Percentiles rank a stretch among this genome's conserved stretches.
These are phyloP conservation scores for Macrolepiota fuliginosa DNA, from an alignment of 768 basidiomycete genomes.

Conservation along the genomic window DNA sequence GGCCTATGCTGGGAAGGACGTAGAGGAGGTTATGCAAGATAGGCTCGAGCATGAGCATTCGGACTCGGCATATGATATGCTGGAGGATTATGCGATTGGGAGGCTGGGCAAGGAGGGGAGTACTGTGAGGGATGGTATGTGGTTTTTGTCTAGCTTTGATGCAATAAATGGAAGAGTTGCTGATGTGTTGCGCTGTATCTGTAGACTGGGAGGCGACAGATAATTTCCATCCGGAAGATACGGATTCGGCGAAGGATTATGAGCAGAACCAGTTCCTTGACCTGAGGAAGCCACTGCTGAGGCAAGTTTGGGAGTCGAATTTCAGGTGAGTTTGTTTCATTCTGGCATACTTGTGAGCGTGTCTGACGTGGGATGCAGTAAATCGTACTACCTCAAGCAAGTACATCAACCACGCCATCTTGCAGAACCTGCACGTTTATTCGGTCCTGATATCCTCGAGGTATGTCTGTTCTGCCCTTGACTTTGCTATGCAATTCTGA, in stretches of 20 bases:
- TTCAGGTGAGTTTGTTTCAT: constrained; percentile 55
- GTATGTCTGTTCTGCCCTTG: constrained; percentile 31
- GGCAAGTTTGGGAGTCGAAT: constrained; percentile 85
- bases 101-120: constrained; percentile 72
- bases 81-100: constrained; percentile 86
- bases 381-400: constrained; percentile 94
- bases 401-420: constrained; percentile 96
- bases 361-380: constrained; percentile 40
- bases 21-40: constrained; percentile 81
- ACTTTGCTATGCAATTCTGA: not conserved
- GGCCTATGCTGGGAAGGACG: constrained; percentile 79
- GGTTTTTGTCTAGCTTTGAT: not conserved
- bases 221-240: constrained; percentile 90
- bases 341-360: not conserved
- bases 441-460: constrained; percentile 81
- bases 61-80: constrained; percentile 86
- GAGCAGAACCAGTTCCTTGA: constrained; percentile 92
- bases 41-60: constrained; percentile 83
- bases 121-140: constrained; percentile 75
- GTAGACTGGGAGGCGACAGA: constrained; percentile 88
- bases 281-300: constrained; percentile 76
- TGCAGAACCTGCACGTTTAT: constrained; percentile 79
- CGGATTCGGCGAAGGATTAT: constrained; percentile 77
- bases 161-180: not conserved
- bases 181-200: not conserved